Percentiles rank a stretch among this genome's conserved stretches.
These are phyloP conservation scores for Mycena galopus DNA, from an alignment of 768 basidiomycete species.

Conservation along the genomic window DNA sequence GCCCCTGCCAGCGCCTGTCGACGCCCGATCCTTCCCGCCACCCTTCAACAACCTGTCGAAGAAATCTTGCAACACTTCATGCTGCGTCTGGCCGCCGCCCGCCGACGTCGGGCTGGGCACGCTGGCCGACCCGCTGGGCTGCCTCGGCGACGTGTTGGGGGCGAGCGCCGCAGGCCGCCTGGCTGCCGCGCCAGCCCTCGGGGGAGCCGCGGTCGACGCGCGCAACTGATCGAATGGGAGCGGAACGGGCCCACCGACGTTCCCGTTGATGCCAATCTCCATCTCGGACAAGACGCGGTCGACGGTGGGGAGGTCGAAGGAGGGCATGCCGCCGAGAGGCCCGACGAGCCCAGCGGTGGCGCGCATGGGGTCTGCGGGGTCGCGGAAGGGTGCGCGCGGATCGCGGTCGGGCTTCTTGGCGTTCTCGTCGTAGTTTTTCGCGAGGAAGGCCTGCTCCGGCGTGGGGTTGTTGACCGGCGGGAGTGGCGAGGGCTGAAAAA, in stretches of 20 bases:
- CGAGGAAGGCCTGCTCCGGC: conserved; percentile 92
- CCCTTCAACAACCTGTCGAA: conserved; percentile 81
- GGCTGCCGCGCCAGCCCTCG: conserved; percentile 43
- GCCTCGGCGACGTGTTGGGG: conserved; percentile 50
- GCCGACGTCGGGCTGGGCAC: conserved; percentile 30
- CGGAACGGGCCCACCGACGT: neutral
- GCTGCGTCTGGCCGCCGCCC: conserved; percentile 73
- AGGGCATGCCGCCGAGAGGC: conserved; percentile 86
- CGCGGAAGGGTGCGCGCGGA: conserved; percentile 89
- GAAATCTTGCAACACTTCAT: conserved; percentile 89
- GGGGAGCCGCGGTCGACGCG: conserved; percentile 33
- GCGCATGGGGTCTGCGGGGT: conserved; percentile 71
- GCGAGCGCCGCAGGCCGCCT: conserved; percentile 55
- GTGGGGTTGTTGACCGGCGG: conserved; percentile 86
- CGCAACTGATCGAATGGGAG: neutral
- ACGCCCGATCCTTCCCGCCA: conserved; percentile 69
- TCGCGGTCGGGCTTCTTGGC: conserved; percentile 92
- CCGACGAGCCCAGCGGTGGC: conserved; percentile 87
- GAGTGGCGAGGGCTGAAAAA: conserved; percentile 68
- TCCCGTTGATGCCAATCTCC: conserved; percentile 70
- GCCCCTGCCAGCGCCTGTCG: conserved; percentile 40
- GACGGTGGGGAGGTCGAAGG: conserved; percentile 88
- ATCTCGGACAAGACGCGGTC: conserved; percentile 91
- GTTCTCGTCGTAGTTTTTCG: conserved; percentile 92
- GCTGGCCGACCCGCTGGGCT: conserved; percentile 45